phyloP scores from a whole-genome alignment of 352 stramenopile species.

The Pythium myriotylum region DNA sequence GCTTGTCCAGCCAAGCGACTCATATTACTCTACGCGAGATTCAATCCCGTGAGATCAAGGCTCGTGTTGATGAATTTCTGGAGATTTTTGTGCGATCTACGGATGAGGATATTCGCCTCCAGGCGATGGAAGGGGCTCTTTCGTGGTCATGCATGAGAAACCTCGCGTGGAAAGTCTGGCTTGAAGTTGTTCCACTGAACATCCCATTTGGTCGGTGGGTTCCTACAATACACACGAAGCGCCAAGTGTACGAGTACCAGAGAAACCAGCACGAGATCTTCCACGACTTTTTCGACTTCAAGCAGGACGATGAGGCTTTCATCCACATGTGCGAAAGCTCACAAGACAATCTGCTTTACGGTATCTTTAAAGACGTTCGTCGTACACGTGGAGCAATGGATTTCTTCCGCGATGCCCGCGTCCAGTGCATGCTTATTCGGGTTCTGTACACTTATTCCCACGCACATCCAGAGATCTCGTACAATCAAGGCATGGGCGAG shows the following conservation, averaged over 20 bases:
- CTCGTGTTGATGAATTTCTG: conserved; percentile 71
- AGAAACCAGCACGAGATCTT: conserved; percentile 42
- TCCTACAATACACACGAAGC: conserved; percentile 35
- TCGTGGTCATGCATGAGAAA: conserved; percentile 77
- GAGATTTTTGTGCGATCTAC: conserved; percentile 68
- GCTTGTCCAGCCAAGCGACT: conserved; percentile 48
- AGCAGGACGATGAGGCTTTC: conserved; percentile 44
- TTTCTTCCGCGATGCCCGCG: conserved; percentile 50
- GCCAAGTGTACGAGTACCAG: conserved; percentile 43
- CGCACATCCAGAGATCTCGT: conserved; percentile 67
- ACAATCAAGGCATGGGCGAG: conserved; percentile 82
- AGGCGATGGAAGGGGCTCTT: conserved; percentile 64
- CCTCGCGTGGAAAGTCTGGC: conserved; percentile 73
- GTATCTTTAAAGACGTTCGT: conserved; percentile 74
- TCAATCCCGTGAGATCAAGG: conserved; percentile 51
- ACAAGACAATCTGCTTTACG: conserved; percentile 56
- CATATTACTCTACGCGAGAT: conserved; percentile 57
- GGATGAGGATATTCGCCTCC: conserved; percentile 45
- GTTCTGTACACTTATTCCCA: conserved; percentile 73
- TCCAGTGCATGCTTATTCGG: conserved; percentile 64
- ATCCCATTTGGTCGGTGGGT: conserved; percentile 55
- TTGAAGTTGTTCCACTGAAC: conserved; percentile 52
- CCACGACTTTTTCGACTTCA: conserved; percentile 27
- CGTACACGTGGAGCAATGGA: conserved; percentile 62
- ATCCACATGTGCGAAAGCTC: conserved; percentile 55